Evolutionary conservation across 208 protist genomes (phyloP).

Genomic region (Acanthamoeba quina): DNA sequence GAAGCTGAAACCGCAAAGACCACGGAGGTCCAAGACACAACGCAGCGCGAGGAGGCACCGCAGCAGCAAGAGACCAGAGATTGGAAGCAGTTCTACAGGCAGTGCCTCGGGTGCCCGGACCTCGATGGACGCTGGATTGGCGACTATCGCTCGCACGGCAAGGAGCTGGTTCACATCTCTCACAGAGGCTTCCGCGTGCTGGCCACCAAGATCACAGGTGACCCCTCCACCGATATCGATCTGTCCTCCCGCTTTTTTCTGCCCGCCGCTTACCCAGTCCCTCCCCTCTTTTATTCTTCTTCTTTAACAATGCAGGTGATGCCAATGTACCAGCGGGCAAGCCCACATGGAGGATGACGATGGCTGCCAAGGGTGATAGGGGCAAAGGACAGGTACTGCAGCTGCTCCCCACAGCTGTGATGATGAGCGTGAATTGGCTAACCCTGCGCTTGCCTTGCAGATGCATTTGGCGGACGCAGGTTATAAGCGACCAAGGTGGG

Average conservation of each 20-base stretch:
- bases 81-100: constrained; percentile 59
- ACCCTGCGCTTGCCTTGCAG: not conserved
- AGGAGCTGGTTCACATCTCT: constrained; percentile 36
- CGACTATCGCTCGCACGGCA: constrained; percentile 42
- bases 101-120: not conserved
- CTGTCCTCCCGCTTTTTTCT: not conserved
- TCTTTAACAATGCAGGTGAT: constrained; percentile 1
- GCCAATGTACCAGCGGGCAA: constrained; percentile 42
- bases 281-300: not conserved
- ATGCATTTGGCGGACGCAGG: constrained; percentile 56
- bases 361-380: not conserved
- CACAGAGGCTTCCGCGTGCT: constrained; percentile 34
- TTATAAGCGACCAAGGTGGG: constrained; percentile 8
- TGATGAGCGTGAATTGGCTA: no score
- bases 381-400: constrained; percentile 45
- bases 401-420: not conserved
- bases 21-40: not conserved
- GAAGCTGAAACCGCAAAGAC: not conserved
- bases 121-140: constrained; percentile 23
- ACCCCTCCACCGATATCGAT: no score
- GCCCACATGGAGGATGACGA: not conserved
- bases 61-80: not conserved
- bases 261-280: not conserved
- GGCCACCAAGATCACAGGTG: constrained; percentile 49
- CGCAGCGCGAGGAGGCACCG: not conserved